These are phyloP conservation scores for Cadophora luteo-olivacea DNA, from an alignment of 2,329 filamentous ascomycete species.

Conservation along the genomic window DNA sequence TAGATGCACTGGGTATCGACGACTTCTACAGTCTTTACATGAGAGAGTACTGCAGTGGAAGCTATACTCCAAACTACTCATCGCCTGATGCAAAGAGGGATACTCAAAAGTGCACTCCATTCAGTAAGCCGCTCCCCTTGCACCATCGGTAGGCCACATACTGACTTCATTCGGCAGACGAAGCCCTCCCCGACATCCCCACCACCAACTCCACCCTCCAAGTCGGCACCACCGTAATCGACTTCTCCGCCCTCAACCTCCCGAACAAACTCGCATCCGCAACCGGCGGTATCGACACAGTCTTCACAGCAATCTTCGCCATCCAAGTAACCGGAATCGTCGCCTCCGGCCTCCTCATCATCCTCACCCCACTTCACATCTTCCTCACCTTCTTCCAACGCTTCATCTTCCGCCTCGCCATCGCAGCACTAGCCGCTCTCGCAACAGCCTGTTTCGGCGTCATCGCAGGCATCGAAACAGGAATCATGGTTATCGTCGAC, in stretches of 20 bases:
- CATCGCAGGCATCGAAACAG: slow-evolving; percentile 16
- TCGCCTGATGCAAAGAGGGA: slow-evolving; percentile 20
- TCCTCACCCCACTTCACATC: slow-evolving; percentile 27
- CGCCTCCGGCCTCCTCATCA: slow-evolving; percentile 25
- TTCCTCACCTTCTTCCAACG: slow-evolving; percentile 21
- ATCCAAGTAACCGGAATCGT: slow-evolving; percentile 31
- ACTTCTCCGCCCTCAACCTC: slow-evolving; percentile 34
- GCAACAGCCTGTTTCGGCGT: slow-evolving; percentile 9
- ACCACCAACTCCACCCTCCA: slow-evolving; percentile 28
- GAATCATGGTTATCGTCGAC: slow-evolving; percentile 6
- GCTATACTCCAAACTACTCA: slow-evolving; percentile 25
- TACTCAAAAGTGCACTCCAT: slow-evolving; percentile 22
- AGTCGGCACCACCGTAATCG: slow-evolving; percentile 30
- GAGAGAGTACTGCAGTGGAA: slow-evolving; percentile 27
- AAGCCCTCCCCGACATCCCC: slow-evolving; percentile 18
- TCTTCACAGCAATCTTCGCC: slow-evolving; percentile 26
- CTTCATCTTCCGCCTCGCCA: slow-evolving; percentile 7
- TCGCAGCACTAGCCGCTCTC: slow-evolving; percentile 8
- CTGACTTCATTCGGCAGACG: slow-evolving; percentile 6
- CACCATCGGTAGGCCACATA: no score
- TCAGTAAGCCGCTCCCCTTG: no score
- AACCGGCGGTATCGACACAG: slow-evolving; percentile 4
- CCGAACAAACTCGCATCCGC: slow-evolving; percentile 25
- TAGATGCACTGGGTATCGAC: slow-evolving; percentile 26
- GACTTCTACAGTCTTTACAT: slow-evolving; percentile 32